Percentiles rank a stretch among this genome's conserved stretches.
phyloP scores from a whole-genome alignment of 2,329 filamentous ascomycete species.

The Venturia asperata region DNA sequence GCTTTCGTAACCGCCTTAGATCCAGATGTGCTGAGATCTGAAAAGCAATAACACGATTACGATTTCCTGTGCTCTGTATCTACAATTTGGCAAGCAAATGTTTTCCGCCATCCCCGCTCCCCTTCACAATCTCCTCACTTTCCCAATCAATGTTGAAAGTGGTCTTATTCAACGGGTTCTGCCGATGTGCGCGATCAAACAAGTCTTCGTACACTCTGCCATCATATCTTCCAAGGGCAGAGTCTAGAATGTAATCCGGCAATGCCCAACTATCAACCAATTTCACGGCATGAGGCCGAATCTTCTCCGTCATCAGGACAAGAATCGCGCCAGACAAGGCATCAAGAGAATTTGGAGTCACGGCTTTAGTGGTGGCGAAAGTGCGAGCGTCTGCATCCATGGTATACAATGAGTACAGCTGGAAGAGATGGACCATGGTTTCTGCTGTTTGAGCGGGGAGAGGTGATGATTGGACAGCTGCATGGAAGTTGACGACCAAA shows the following conservation, averaged over 20 bases:
- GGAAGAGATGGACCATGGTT: conserved; percentile 40
- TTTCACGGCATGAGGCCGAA: conserved; percentile 46
- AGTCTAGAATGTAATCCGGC: conserved; percentile 47
- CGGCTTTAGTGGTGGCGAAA: conserved; percentile 40
- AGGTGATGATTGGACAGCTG: conserved; percentile 29
- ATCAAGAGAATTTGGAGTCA: conserved; percentile 38
- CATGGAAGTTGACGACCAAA: conserved; percentile 42
- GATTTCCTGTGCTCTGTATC: background rate
- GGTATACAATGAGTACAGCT: conserved; percentile 43
- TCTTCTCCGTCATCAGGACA: conserved; percentile 38
- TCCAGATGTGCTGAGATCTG: background rate
- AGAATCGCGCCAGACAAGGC: conserved; percentile 37
- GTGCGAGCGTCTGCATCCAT: conserved; percentile 40
- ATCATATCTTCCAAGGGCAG: conserved; percentile 45
- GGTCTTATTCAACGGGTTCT: conserved; percentile 45
- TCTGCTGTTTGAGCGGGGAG: conserved; percentile 28
- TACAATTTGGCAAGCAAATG: conserved; percentile 23
- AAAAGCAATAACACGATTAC: background rate
- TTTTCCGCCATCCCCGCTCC: conserved; percentile 35
- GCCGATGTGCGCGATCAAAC: conserved; percentile 44
- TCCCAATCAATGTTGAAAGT: conserved; percentile 46
- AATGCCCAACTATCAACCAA: conserved; percentile 48
- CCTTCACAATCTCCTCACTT: conserved; percentile 44
- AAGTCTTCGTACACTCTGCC: conserved; percentile 49
- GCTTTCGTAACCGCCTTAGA: background rate